Conservation (phyloP, 768 basidiomycete species). For the Naganishia vaughanmartiniae region DNA sequence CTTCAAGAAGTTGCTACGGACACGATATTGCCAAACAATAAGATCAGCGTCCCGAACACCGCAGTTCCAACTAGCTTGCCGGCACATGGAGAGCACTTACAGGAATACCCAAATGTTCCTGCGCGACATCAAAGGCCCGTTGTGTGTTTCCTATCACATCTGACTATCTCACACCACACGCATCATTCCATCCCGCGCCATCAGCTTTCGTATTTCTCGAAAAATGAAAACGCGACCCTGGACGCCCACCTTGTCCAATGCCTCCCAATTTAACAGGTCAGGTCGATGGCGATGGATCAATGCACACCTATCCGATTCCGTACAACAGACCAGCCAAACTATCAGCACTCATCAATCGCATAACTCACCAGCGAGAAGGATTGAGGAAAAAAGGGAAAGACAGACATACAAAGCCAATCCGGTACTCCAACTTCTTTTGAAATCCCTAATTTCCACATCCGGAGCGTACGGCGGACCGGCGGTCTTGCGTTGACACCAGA, state of each 20-base stretch:
- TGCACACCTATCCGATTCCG: constrained; percentile 79
- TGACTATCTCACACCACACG: constrained; percentile 54
- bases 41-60: too few relatives aligned
- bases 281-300: constrained; percentile 96
- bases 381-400: neutral
- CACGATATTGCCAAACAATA: neutral
- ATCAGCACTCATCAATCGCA: too few relatives aligned
- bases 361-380: too few relatives aligned
- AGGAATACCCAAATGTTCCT: constrained; percentile 83
- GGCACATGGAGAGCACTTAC: constrained; percentile 59
- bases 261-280: constrained; percentile 85
- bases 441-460: constrained; percentile 86
- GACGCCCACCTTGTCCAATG: constrained; percentile 67
- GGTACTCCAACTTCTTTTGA: constrained; percentile 87
- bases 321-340: neutral
- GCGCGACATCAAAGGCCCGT: constrained; percentile 82
- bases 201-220: too few relatives aligned
- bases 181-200: constrained; percentile 21
- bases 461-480: constrained; percentile 63
- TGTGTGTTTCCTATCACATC: constrained; percentile 79
- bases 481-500: constrained; percentile 99
- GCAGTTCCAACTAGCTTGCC: too few relatives aligned
- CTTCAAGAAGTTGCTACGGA: constrained; percentile 84
- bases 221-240: too few relatives aligned
- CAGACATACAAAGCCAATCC: constrained; percentile 79